phyloP scores from a whole-genome alignment of 805 yeast species.

The Myxozyma kluyveri region DNA sequence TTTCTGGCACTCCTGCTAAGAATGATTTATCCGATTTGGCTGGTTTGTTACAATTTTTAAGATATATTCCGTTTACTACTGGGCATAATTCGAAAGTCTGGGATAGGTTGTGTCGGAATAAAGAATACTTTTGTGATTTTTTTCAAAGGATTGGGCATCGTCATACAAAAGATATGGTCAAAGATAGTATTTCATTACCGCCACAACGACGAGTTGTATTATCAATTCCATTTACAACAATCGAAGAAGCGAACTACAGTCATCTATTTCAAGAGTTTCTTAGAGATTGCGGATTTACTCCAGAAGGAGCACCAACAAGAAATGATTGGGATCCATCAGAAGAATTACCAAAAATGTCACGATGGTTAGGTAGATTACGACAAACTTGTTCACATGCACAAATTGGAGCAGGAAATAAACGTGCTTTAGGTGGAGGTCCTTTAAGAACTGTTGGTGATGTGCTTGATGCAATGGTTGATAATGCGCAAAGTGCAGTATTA shows the following conservation, averaged over 20 bases:
- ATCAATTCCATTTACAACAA: slow-evolving; percentile 70
- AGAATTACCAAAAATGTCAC: slow-evolving; percentile 41
- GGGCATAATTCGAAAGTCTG: slow-evolving; percentile 45
- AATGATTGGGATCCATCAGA: slow-evolving; percentile 25
- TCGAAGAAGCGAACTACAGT: slow-evolving; percentile 82
- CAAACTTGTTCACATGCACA: slow-evolving; percentile 80
- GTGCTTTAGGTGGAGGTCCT: slow-evolving; percentile 36
- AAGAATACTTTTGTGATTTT: slow-evolving; percentile 49
- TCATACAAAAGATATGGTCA: slow-evolving; percentile 83
- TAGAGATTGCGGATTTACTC: slow-evolving; percentile 48
- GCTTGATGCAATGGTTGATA: slow-evolving; percentile 58
- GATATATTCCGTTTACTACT: slow-evolving; percentile 57
- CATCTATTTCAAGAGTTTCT: slow-evolving; percentile 59
- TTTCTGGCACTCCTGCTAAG: slow-evolving; percentile 89
- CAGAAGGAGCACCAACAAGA: slow-evolving; percentile 20
- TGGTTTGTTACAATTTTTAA: slow-evolving; percentile 66
- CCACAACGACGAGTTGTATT: slow-evolving; percentile 69
- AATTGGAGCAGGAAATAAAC: slow-evolving; percentile 34
- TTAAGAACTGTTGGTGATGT: slow-evolving; percentile 64
- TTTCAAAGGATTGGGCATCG: slow-evolving; percentile 61
- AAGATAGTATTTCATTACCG: slow-evolving; percentile 72
- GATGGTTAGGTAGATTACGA: slow-evolving; percentile 67
- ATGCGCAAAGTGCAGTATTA: slow-evolving; percentile 50
- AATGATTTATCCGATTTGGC: slow-evolving; percentile 63
- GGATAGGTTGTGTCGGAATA: slow-evolving; percentile 40